Base-by-base conservation (phyloP, 768 basidiomycete genomes). In the Mycena kentingensis region DNA sequence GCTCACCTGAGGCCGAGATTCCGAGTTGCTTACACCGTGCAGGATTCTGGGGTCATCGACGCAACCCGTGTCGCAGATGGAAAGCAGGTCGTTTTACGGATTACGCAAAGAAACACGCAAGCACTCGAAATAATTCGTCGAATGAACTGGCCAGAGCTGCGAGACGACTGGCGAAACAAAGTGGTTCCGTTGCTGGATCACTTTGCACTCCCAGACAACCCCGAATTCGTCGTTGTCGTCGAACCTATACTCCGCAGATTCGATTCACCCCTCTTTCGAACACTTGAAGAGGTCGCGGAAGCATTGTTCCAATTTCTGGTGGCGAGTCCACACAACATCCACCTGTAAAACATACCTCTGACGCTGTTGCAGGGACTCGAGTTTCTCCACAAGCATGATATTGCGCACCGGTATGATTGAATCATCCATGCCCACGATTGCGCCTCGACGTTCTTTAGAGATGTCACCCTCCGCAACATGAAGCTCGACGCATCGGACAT, bases 231-330 rank as follows among this genome's bases (percentile, higher is more conserved):
- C 4, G 34, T 49, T 15, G 26, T 63, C 25, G 52, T 60, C 31
- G 61, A 61, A 57, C 60, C 63, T 5, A 37, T 58, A 7, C 54
- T 63, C 1, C 24, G 41, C 1, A 16, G 34, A 7, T 64, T 50
- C 27, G 18, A 27, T 21, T 16, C 25, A 6, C 46, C 60, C 5
- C 35, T 32, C 26, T 63, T 63, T 34, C 28, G 56, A 15, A 27
- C 25, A 15, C 27, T 58, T 15, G 50, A 37, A 13, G 63, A 64
- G 31, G 27, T 52, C 31, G n/a, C 45, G 0, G 62, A 63, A 19
- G 50, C 52, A 7, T 27, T 57, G 31, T 28, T 49, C 11, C 62
- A 63, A 47, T 49, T 55, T 27, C 37, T 63, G 11, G 46, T 61
- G 48, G 57, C 36, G 5, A 18, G 22, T 36, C 35, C 11, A 22